Evolutionary conservation across 2,329 filamentous ascomycete genomes (phyloP), one percentile per base, ranked within the genome.

Genomic region (Penicillium vulpinum): DNA sequence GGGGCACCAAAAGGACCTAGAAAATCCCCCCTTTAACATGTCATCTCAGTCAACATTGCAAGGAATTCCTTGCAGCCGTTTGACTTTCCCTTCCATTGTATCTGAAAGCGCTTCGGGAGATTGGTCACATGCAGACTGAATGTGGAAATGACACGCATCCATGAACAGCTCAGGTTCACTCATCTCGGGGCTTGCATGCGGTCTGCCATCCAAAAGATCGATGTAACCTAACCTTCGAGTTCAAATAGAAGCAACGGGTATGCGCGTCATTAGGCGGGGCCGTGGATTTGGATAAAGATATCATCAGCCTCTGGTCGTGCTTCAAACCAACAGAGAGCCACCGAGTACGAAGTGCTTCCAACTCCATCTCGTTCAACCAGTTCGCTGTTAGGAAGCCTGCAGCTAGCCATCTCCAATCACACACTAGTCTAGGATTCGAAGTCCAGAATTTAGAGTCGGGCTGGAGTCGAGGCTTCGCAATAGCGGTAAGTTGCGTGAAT

Each of bases 321-420:
- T n/a, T 16, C 26, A 44, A 21, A 39, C 35, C 13, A 21, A 35
- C 28, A 33, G 16, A 36, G 13, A 33, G 28, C 5, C 28, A n/a
- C n/a, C n/a, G n/a, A n/a, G n/a, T n/a, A n/a, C n/a, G n/a, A n/a
- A n/a, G n/a, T 48, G 5, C 18, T 21, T n/a, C 21, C 33, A 44
- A 18, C 38, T 24, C 26, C 26, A 21, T 46, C 21, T 40, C 35
- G 45, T 49, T 41, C 21, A 29, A 50, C 28, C 26, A 9, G 46
- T 41, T 55, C 52, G 24, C 29, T 55, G 29, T 29, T 50, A 16
- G 22, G 47, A 13, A 40, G 11, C 35, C 63, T 72, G 70, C 69
- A 72, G 61, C 65, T 60, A 66, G 48, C 65, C 70, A 66, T 55
- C 28, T 52, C 59, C 29, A 59, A 72, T 71, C 70, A 71, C 68